phyloP scores from a whole-genome alignment of 1,284 basidiomycete species.

The Farysia itapuensis region DNA sequence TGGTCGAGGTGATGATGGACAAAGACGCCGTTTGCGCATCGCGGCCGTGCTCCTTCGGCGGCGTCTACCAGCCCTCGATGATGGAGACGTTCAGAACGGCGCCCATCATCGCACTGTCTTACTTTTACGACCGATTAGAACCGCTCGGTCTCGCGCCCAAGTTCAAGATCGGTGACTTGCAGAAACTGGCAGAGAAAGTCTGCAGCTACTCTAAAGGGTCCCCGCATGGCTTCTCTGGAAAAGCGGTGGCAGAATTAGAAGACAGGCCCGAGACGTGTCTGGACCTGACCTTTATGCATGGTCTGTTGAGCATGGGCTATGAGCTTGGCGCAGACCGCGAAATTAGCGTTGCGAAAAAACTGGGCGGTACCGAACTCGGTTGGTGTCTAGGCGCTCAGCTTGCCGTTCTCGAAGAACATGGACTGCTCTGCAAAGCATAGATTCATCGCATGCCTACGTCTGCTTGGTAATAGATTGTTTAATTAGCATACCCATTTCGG shows the following conservation, averaged over 20 bases:
- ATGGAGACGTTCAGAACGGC: slow-evolving; percentile 74
- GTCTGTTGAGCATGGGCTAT: slow-evolving; percentile 70
- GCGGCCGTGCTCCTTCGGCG: slow-evolving; percentile 92
- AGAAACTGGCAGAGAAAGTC: slow-evolving; percentile 43
- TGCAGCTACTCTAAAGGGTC: slow-evolving; percentile 32
- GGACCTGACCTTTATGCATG: slow-evolving; percentile 93
- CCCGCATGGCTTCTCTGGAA: slow-evolving; percentile 47
- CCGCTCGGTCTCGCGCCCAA: slow-evolving; percentile 69
- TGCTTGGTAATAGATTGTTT: background rate
- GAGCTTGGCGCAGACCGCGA: slow-evolving; percentile 67
- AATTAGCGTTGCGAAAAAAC: slow-evolving; percentile 68
- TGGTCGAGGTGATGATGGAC: slow-evolving; percentile 88
- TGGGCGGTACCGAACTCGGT: slow-evolving; percentile 87
- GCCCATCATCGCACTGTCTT: slow-evolving; percentile 67
- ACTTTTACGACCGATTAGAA: slow-evolving; percentile 91
- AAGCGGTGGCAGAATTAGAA: slow-evolving; percentile 73
- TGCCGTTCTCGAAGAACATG: slow-evolving; percentile 47
- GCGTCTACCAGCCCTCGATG: slow-evolving; percentile 94
- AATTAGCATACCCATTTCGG: background rate
- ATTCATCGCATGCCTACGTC: background rate
- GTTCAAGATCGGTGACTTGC: slow-evolving; percentile 47
- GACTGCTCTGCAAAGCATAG: slow-evolving; percentile 39
- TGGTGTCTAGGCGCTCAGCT: slow-evolving; percentile 81
- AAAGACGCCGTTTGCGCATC: slow-evolving; percentile 83
- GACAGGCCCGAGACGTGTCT: slow-evolving; percentile 90